phyloP scores from a whole-genome alignment of 495 filamentous ascomycete species.

The Penicillium coprophilum region DNA sequence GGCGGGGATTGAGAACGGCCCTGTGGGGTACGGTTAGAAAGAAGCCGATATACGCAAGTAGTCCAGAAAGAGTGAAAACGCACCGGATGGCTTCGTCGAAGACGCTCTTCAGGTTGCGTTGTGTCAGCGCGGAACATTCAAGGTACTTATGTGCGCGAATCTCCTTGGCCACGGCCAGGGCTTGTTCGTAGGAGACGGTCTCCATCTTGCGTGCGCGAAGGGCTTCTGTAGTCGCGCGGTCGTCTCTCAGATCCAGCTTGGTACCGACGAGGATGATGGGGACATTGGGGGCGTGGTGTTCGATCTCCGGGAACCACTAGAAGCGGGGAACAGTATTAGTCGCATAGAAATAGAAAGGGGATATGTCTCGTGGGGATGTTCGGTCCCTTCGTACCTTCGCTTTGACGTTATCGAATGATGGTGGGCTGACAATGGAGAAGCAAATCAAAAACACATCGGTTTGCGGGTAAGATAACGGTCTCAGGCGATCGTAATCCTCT shows the following conservation, averaged over 20 bases:
- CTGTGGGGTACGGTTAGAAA: conserved; percentile 40
- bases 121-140: conserved; percentile 97
- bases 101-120: conserved; percentile 93
- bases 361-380: not conserved
- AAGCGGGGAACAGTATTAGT: conserved; percentile 8
- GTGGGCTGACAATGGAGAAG: conserved; percentile 96
- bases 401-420: conserved; percentile 96
- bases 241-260: conserved; percentile 93
- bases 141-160: conserved; percentile 93
- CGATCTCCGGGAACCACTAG: conserved; percentile 95
- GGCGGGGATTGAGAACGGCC: conserved; percentile 79
- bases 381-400: conserved; percentile 68
- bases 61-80: conserved; percentile 16
- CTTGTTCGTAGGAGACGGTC: conserved; percentile 87
- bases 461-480: conserved; percentile 94
- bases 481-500: conserved; percentile 95
- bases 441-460: conserved; percentile 98
- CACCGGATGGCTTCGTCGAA: conserved; percentile 98
- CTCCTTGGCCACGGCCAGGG: conserved; percentile 79
- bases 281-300: conserved; percentile 91
- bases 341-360: not conserved
- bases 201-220: conserved; percentile 86
- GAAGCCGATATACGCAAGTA: not conserved
- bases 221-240: conserved; percentile 72
- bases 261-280: conserved; percentile 97